Evolutionary conservation across 2,329 filamentous ascomycete genomes (phyloP).

Genomic region (Sclerotinia glacialis): DNA sequence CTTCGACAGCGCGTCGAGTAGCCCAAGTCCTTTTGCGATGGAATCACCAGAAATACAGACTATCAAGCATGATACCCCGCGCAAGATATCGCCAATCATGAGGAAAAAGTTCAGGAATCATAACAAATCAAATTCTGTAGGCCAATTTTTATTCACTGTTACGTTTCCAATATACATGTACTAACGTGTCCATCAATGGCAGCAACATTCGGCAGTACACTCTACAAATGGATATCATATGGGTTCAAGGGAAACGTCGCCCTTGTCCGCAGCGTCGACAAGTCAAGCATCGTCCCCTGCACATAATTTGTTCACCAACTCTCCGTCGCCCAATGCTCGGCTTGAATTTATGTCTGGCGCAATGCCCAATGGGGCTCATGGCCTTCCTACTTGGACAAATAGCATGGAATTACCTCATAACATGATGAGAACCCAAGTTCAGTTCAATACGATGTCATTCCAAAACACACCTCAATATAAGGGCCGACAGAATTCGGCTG

Average conservation of each 20-base stretch:
- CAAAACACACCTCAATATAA: constrained; percentile 29
- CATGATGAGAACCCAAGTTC: constrained; percentile 25
- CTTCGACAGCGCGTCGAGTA: constrained; percentile 58
- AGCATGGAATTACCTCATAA: constrained; percentile 28
- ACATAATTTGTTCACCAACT: constrained; percentile 42
- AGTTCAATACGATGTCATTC: constrained; percentile 26
- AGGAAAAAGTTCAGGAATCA: constrained; percentile 38
- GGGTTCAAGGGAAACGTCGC: constrained; percentile 54
- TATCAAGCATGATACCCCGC: constrained; percentile 41
- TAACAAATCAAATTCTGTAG: constrained; percentile 47
- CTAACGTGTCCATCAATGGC: constrained; percentile 35
- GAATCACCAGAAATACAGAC: constrained; percentile 45
- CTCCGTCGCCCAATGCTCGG: constrained; percentile 47
- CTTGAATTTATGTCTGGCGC: constrained; percentile 43
- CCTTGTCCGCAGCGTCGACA: constrained; percentile 50
- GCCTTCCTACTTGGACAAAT: constrained; percentile 41
- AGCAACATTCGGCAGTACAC: constrained; percentile 53
- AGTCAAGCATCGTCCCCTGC: constrained; percentile 54
- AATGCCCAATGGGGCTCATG: constrained; percentile 33
- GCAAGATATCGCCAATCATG: constrained; percentile 31
- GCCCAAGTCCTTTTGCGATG: constrained; percentile 47
- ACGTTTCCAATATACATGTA: not conserved
- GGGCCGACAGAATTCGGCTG: constrained; percentile 31
- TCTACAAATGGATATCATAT: constrained; percentile 51
- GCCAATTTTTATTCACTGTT: constrained; percentile 22